These are phyloP conservation scores for Alternaria gaisen DNA, from an alignment of 2,329 filamentous ascomycete species.

Conservation along the genomic window DNA sequence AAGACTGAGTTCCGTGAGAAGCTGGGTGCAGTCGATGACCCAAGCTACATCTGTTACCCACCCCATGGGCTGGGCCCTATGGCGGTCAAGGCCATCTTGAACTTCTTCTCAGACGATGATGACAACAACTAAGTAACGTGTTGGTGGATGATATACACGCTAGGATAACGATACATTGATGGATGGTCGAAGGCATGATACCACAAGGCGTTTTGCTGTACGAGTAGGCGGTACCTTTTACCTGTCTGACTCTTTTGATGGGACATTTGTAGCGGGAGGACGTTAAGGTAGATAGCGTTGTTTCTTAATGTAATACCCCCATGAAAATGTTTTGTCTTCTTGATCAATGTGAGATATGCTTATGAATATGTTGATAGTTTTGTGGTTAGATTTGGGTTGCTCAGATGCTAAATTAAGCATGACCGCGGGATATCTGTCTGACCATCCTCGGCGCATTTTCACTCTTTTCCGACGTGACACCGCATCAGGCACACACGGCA, in stretches of 20 bases:
- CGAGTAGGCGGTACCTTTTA: conserved; percentile 7
- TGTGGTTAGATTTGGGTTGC: neutral
- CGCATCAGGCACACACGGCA: conserved; percentile 4
- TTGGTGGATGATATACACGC: conserved; percentile 11
- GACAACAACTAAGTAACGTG: conserved; percentile 37
- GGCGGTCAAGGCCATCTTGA: conserved; percentile 84
- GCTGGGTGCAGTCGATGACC: conserved; percentile 83
- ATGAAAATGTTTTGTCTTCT: neutral
- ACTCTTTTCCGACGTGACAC: conserved; percentile 3
- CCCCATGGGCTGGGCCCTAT: conserved; percentile 82
- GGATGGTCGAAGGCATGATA: conserved; percentile 28
- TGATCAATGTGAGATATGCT: neutral
- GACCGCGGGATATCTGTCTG: neutral
- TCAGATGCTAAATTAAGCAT: neutral
- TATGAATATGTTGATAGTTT: neutral
- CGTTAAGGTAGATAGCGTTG: conserved; percentile 17
- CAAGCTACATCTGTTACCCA: conserved; percentile 90
- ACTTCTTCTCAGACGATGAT: conserved; percentile 81
- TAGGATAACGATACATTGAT: conserved; percentile 17
- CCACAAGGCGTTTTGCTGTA: conserved; percentile 28
- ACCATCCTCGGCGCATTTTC: neutral
- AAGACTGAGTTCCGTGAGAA: conserved; percentile 93
- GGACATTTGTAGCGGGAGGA: conserved; percentile 10
- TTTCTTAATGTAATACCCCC: conserved; percentile 23
- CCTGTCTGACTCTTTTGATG: conserved; percentile 9